Conservation (phyloP, 208 protist species). For the Histomonas meleagridis region DNA sequence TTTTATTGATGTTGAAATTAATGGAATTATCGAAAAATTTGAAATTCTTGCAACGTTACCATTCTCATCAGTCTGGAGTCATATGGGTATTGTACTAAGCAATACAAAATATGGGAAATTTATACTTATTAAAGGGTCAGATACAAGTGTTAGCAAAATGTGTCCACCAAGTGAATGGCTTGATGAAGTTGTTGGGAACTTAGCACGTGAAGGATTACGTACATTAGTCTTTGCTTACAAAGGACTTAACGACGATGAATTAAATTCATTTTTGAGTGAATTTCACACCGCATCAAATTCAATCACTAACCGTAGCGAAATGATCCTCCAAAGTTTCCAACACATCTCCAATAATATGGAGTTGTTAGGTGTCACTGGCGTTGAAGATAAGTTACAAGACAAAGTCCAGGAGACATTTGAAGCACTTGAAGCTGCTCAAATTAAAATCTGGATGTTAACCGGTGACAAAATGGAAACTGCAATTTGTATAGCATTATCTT, state of each 20-base stretch:
- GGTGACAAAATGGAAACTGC: conserved; percentile 91
- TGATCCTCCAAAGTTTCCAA: conserved; percentile 61
- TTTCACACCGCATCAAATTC: neutral
- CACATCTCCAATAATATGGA: conserved; percentile 70
- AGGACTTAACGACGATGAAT: conserved; percentile 64
- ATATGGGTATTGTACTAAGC: conserved; percentile 89
- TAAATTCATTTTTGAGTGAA: conserved; percentile 58
- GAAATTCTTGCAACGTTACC: conserved; percentile 86
- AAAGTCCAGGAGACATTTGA: conserved; percentile 63
- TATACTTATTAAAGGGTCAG: conserved; percentile 34
- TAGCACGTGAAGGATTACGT: conserved; percentile 79
- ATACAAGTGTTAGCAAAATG: conserved; percentile 52
- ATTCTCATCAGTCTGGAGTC: conserved; percentile 88
- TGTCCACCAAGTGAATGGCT: conserved; percentile 72
- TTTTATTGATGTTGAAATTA: conserved; percentile 8
- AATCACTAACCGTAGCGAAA: neutral
- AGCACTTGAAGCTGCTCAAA: conserved; percentile 55
- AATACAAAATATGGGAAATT: conserved; percentile 78
- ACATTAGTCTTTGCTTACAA: conserved; percentile 75
- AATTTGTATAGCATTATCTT: conserved; percentile 62
- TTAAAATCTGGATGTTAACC: conserved; percentile 88
- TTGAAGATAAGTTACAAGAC: conserved; percentile 76
- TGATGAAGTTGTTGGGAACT: conserved; percentile 80
- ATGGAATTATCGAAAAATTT: conserved; percentile 52
- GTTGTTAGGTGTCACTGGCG: conserved; percentile 76